Conservation (phyloP, 768 basidiomycete species). For the Amanita inopinata region DNA sequence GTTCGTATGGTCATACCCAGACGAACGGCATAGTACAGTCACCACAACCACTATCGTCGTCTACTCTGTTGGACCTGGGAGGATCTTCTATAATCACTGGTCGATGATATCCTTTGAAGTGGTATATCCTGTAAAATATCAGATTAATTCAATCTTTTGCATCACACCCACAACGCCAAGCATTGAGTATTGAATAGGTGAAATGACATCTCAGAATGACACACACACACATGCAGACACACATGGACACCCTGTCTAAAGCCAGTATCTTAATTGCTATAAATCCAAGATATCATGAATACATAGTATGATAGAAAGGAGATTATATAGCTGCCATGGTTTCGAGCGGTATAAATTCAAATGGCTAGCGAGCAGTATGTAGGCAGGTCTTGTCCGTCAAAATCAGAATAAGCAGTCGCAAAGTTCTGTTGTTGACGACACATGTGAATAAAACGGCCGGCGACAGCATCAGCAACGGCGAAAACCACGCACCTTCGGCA, state of each 20-base stretch:
- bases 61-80: constrained; percentile 6
- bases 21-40: constrained; percentile 30
- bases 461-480: background rate
- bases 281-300: background rate
- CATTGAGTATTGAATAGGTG: too few relatives aligned
- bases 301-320: background rate
- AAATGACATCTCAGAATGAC: too few relatives aligned
- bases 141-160: background rate
- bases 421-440: constrained; percentile 36
- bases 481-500: constrained; percentile 48
- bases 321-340: background rate
- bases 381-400: background rate
- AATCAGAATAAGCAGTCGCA: constrained; percentile 63
- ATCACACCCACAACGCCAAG: too few relatives aligned
- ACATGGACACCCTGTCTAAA: too few relatives aligned
- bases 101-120: background rate
- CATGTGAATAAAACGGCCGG: too few relatives aligned
- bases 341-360: too few relatives aligned
- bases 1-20: constrained; percentile 16
- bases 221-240: too few relatives aligned
- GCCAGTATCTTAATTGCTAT: too few relatives aligned
- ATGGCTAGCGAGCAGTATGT: background rate
- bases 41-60: constrained; percentile 3
- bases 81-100: background rate
- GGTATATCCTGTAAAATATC: background rate